These are phyloP conservation scores for Scutellaria barbata DNA, from an alignment of 257 asterid genomes.

Conservation along the genomic window DNA sequence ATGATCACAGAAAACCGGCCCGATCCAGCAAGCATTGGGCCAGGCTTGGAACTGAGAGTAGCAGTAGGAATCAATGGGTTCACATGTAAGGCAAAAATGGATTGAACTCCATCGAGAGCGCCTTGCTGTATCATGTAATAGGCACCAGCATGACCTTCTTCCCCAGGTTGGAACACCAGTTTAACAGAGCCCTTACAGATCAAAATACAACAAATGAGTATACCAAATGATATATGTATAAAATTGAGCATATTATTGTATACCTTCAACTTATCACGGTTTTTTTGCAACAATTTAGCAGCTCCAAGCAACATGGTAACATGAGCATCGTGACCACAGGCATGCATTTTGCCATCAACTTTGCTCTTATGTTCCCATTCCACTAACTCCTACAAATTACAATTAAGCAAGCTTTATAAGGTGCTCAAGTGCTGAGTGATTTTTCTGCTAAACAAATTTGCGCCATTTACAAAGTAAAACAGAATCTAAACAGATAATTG, in stretches of 20 bases:
- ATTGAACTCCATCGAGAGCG: slow-evolving; percentile 67
- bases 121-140: slow-evolving; percentile 66
- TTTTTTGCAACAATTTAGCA: slow-evolving; percentile 72
- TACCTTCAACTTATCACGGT: slow-evolving; percentile 72
- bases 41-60: slow-evolving; percentile 62
- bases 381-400: slow-evolving; percentile 68
- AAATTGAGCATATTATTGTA: not conserved
- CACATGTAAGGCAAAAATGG: slow-evolving; percentile 75
- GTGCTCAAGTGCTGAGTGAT: slow-evolving; percentile 4
- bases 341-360: slow-evolving; percentile 86
- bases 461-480: too few species aligned
- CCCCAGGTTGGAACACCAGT: slow-evolving; percentile 91
- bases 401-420: slow-evolving; percentile 17
- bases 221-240: too few species aligned
- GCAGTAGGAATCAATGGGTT: slow-evolving; percentile 59
- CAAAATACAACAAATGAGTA: not conserved
- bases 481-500: too few species aligned
- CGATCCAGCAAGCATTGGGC: slow-evolving; percentile 77
- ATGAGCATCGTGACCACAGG: slow-evolving; percentile 96
- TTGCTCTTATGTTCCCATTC: slow-evolving; percentile 96
- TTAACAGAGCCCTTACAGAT: slow-evolving; percentile 73
- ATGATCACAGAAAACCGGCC: slow-evolving; percentile 65
- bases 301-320: slow-evolving; percentile 95
- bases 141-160: slow-evolving; percentile 90
- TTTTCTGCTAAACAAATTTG: too few species aligned